Base-by-base conservation (phyloP, 768 basidiomycete species). In the Jaapia argillacea region DNA sequence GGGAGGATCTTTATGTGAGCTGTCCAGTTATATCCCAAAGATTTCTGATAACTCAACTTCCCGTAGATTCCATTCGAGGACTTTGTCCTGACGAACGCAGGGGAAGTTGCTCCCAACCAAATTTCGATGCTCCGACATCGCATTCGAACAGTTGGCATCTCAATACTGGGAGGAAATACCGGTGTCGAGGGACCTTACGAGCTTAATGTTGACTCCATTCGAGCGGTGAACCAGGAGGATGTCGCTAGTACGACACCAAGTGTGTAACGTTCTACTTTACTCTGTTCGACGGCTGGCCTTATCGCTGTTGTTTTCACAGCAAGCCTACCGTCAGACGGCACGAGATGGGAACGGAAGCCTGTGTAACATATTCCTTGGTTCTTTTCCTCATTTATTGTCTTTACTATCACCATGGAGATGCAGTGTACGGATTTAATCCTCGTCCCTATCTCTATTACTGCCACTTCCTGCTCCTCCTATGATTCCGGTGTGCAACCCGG, bases 81-180 rank as follows among this genome's bases (percentile, higher is more conserved):
- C 45, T 89, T 89, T 49, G 74, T 85, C 36, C 67, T 81, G 39
- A 87, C 86, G 13, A 86, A 85, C 45, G 68, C 73, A 1, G 85
- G 85, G 0, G 76, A 85, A 55, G 58, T 85, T 44, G 74, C 82
- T 2, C 70, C 77, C 40, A 69, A 74, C 25, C 83, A 88, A 50
- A 77, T 92, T 21, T 61, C 62, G 35, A 92, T 97, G 82, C 71
- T 77, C 56, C 71, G 75, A 12, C 79, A 86, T 40, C 76, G 74
- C 36, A 64, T 98, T 13, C 72, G 83, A 40, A 85, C 85, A 4
- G 69, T 97, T 14, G 92, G 92, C 1, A 82, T 97, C 26, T 88
- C 88, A 1, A 63, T 97, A 13, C 67, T 98, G 3, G 93, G 91
- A 10, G 87, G 88, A 2, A 88, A 86, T 43, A 79, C 84, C 44